Evolutionary conservation across 345 rosid genomes (phyloP).

Genomic region (Arabidopsis suecica): DNA sequence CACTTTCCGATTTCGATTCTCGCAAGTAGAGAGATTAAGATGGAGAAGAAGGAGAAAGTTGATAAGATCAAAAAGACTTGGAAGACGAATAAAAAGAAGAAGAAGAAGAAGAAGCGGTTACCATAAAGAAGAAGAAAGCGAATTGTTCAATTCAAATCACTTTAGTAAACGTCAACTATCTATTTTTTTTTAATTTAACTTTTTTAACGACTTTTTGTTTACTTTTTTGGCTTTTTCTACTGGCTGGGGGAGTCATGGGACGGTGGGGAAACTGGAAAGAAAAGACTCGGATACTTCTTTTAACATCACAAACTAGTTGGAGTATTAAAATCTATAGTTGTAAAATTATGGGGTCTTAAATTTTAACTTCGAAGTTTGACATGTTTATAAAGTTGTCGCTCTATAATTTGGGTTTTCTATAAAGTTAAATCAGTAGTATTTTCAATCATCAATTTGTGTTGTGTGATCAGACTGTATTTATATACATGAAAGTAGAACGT

Average conservation of each 20-base stretch:
- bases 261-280: background rate
- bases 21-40: background rate
- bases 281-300: background rate
- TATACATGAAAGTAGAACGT: background rate
- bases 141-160: constrained; percentile 19
- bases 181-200: background rate
- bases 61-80: background rate
- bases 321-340: too few species aligned
- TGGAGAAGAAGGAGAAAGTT: constrained; percentile 19
- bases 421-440: background rate
- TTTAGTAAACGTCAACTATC: constrained; percentile 19
- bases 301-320: background rate
- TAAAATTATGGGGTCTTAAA: background rate
- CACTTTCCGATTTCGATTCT: background rate
- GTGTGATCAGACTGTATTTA: background rate
- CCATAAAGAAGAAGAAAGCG: background rate
- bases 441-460: background rate
- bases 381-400: background rate
- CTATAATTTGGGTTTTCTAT: background rate
- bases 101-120: constrained; percentile 28
- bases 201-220: background rate
- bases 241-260: background rate
- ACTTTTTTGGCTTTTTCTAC: background rate
- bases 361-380: background rate
- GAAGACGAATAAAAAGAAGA: background rate